Percentiles rank a stretch among this genome's conserved stretches.
Conservation (phyloP, 192 early-diverging fungal genomes). For the Coemansia sp. region DNA sequence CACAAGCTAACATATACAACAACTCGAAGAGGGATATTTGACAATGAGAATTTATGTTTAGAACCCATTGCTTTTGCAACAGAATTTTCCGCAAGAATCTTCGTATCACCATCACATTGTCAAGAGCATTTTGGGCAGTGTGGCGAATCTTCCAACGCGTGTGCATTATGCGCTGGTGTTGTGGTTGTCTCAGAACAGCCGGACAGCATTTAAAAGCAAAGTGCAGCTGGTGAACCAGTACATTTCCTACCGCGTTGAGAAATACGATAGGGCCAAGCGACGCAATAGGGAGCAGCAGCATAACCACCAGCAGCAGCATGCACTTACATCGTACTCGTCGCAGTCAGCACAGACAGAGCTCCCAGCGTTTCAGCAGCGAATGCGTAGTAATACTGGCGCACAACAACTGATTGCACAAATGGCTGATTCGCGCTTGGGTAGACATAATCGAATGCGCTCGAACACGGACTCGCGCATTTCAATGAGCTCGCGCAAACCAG, state of each 20-base stretch:
- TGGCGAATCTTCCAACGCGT: slow-evolving; percentile 79
- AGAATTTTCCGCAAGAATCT: slow-evolving; percentile 72
- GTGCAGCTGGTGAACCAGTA: slow-evolving; percentile 84
- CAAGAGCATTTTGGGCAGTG: slow-evolving; percentile 74
- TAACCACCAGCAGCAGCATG: not conserved
- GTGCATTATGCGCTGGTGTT: slow-evolving; percentile 86
- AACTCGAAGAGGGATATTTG: too few species aligned
- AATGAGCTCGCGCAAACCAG: slow-evolving; percentile 26
- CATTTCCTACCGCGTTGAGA: slow-evolving; percentile 76
- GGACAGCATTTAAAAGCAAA: slow-evolving; percentile 64
- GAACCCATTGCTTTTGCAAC: slow-evolving; percentile 80
- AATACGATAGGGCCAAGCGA: slow-evolving; percentile 49
- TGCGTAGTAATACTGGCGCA: slow-evolving; percentile 24
- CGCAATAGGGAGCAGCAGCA: slow-evolving; percentile 5
- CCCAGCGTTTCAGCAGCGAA: slow-evolving; percentile 41
- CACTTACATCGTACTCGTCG: slow-evolving; percentile 39
- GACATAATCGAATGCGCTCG: slow-evolving; percentile 39
- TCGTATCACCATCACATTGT: slow-evolving; percentile 83
- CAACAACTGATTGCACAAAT: not conserved
- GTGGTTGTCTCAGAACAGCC: slow-evolving; percentile 71
- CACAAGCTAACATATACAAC: too few species aligned
- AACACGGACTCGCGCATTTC: slow-evolving; percentile 45
- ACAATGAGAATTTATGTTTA: not conserved
- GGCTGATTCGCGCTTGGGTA: too few species aligned
- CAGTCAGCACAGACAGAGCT: slow-evolving; percentile 36